These are phyloP conservation scores for Amylostereum areolatum DNA, from an alignment of 1,284 basidiomycete species.

Conservation along the genomic window DNA sequence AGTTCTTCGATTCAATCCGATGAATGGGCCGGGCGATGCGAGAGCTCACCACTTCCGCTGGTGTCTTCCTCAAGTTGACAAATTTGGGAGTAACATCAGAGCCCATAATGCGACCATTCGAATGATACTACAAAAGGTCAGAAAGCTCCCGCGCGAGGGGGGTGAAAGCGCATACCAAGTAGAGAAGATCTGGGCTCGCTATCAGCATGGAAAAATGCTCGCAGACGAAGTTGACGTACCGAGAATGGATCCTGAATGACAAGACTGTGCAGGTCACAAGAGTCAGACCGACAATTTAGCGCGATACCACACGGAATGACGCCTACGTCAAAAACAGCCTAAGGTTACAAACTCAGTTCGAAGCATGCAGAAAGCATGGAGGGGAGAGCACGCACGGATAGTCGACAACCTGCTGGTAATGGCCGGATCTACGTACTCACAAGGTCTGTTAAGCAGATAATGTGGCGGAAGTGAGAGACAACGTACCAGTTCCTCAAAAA, in stretches of 20 bases:
- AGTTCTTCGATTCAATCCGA: background rate
- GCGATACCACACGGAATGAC: constrained; percentile 1
- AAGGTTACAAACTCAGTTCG: background rate
- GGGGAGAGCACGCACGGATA: constrained; percentile 32
- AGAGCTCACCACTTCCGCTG: constrained; percentile 48
- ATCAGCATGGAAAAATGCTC: background rate
- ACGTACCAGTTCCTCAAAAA: too few relatives aligned
- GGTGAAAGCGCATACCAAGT: constrained; percentile 36
- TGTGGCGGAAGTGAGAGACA: too few relatives aligned
- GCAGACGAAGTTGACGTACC: background rate
- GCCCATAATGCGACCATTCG: background rate
- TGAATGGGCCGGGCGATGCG: background rate
- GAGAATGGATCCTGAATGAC: constrained; percentile 57
- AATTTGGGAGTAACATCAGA: background rate
- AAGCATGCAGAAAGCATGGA: background rate
- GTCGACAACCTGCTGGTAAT: constrained; percentile 56
- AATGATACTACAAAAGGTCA: background rate
- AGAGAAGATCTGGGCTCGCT: constrained; percentile 46
- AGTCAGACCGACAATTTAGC: background rate
- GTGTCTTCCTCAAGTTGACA: constrained; percentile 17
- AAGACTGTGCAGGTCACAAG: constrained; percentile 34
- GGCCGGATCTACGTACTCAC: constrained; percentile 28
- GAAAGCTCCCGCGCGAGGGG: background rate
- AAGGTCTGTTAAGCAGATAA: too few relatives aligned
- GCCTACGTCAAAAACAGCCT: constrained; percentile 62